Conservation (phyloP, 495 filamentous ascomycete species). For the Xylaria scruposa region DNA sequence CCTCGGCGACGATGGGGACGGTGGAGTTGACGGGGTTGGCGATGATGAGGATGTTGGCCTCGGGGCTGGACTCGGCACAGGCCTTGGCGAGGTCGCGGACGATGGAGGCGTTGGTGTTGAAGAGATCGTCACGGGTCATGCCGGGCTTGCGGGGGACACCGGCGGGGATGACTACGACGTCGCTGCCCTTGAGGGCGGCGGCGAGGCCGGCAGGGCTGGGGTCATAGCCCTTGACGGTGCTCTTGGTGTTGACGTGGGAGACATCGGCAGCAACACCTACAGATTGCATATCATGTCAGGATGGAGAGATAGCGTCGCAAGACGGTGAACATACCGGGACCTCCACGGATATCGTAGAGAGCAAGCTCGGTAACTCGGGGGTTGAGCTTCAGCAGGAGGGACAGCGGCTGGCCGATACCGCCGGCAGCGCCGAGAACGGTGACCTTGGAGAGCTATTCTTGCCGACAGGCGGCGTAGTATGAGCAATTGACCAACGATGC, state of each 20-base stretch:
- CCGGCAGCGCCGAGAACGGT: slow-evolving; percentile 94
- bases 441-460: slow-evolving; percentile 86
- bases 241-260: slow-evolving; percentile 99
- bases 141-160: slow-evolving; percentile 99
- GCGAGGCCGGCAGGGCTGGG: slow-evolving; percentile 76
- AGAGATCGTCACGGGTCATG: slow-evolving; percentile 99
- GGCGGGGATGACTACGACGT: slow-evolving; percentile 96
- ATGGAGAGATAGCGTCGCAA: not conserved
- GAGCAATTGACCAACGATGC: not conserved
- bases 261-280: slow-evolving; percentile 96
- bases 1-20: slow-evolving; percentile 94
- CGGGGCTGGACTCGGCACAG: slow-evolving; percentile 82
- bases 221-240: slow-evolving; percentile 87
- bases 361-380: slow-evolving; percentile 87
- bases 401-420: slow-evolving; percentile 98
- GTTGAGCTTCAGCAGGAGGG: slow-evolving; percentile 97
- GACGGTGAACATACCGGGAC: slow-evolving; percentile 70
- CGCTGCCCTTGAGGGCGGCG: slow-evolving; percentile 78
- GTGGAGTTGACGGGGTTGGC: slow-evolving; percentile 99
- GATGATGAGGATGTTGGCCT: slow-evolving; percentile 97
- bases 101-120: slow-evolving; percentile 99
- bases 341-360: slow-evolving; percentile 96
- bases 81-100: slow-evolving; percentile 98
- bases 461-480: slow-evolving; percentile 6
- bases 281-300: slow-evolving; percentile 14